A percentile compares a stretch with the other conserved stretches of the same genome.
Evolutionary conservation across 2,329 filamentous ascomycete species (phyloP).

Genomic region (Botrytis deweyae): DNA sequence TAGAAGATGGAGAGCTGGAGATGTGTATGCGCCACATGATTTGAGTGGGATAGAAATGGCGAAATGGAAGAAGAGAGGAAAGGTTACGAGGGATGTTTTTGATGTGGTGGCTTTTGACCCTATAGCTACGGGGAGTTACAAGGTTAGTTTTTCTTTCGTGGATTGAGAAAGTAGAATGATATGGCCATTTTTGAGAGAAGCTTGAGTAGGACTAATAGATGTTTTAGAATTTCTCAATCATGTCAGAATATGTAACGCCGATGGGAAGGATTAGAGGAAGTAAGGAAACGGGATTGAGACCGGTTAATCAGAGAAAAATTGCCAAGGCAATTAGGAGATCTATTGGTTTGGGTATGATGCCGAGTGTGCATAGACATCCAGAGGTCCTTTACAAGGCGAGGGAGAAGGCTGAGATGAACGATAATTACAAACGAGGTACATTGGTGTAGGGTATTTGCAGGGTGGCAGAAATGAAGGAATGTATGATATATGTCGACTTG

Average conservation of each 20-base stretch:
- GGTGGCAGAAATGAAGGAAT: not conserved
- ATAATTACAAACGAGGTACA: not conserved
- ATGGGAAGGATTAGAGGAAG: constrained; percentile 82
- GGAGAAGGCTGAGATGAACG: constrained; percentile 15
- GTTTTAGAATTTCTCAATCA: constrained; percentile 83
- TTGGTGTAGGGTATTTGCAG: not conserved
- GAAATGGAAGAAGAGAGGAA: constrained; percentile 68
- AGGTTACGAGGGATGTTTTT: constrained; percentile 66
- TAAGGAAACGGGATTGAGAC: constrained; percentile 74
- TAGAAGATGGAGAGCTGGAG: constrained; percentile 72
- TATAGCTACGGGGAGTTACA: constrained; percentile 78
- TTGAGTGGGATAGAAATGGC: constrained; percentile 72
- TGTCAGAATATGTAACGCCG: constrained; percentile 82
- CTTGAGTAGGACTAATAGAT: constrained; percentile 13
- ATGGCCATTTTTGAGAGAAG: too few species aligned
- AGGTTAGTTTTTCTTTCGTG: constrained; percentile 54
- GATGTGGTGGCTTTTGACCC: constrained; percentile 80
- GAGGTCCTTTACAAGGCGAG: constrained; percentile 58
- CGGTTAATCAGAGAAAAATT: constrained; percentile 88
- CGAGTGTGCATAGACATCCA: constrained; percentile 85
- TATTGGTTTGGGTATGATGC: constrained; percentile 88
- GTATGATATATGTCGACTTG: not conserved
- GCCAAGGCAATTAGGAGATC: constrained; percentile 88
- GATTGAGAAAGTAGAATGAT: too few species aligned
- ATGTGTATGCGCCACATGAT: constrained; percentile 90